Conservation (phyloP, 495 filamentous ascomycete genomes). For the Thermothielavioides terrestris region DNA sequence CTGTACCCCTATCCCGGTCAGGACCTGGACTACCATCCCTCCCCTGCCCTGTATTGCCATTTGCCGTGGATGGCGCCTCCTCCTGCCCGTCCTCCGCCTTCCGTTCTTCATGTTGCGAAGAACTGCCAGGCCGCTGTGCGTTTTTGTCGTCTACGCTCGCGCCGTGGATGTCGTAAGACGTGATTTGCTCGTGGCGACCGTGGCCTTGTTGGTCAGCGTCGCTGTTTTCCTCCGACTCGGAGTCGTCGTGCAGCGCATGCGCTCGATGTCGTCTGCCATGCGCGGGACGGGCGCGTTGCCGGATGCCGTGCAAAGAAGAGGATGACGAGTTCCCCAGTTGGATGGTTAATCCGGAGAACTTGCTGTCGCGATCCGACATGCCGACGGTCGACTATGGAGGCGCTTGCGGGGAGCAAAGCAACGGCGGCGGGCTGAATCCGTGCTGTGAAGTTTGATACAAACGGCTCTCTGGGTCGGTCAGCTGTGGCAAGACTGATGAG, state of each 20-base stretch:
- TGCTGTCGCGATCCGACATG: conserved; percentile 15
- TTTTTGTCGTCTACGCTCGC: background rate
- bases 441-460: too few relatives aligned
- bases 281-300: conserved; percentile 24
- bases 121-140: background rate
- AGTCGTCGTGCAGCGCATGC: conserved; percentile 23
- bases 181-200: conserved; percentile 29
- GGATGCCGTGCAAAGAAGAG: conserved; percentile 15
- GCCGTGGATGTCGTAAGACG: conserved; percentile 17
- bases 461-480: too few relatives aligned
- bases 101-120: background rate
- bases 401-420: background rate
- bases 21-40: background rate
- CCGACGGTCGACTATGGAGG: background rate
- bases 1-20: background rate
- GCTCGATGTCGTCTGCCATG: conserved; percentile 34
- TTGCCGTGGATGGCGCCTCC: background rate
- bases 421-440: too few relatives aligned
- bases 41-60: background rate
- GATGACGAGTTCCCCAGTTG: conserved; percentile 22
- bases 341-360: conserved; percentile 30
- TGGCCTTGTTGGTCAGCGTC: conserved; percentile 9
- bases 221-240: conserved; percentile 27
- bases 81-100: background rate
- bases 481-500: too few relatives aligned